A percentile compares a stretch with the other conserved stretches of the same genome.
phyloP scores from a whole-genome alignment of 371 early-diverging fungal genomes.

The Nematocida major region DNA sequence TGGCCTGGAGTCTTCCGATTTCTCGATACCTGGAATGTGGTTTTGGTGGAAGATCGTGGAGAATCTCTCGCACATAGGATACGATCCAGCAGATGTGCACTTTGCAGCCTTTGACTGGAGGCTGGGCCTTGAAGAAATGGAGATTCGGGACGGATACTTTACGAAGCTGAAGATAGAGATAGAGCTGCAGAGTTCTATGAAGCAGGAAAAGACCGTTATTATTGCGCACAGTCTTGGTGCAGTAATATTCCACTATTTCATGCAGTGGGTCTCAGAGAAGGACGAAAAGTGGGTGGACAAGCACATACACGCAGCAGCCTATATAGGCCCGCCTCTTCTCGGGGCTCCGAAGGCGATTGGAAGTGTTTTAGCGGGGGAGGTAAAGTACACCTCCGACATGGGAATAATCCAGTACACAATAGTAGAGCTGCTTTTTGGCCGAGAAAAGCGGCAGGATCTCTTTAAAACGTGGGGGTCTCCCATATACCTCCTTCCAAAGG shows the following conservation, averaged over 20 bases:
- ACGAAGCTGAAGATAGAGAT: slow-evolving; percentile 71
- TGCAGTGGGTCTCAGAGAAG: slow-evolving; percentile 76
- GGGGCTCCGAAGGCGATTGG: slow-evolving; percentile 78
- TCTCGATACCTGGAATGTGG: slow-evolving; percentile 84
- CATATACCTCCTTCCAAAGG: slow-evolving; percentile 74
- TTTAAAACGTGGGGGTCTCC: slow-evolving; percentile 78
- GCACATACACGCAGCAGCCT: slow-evolving; percentile 73
- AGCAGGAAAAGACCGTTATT: slow-evolving; percentile 63
- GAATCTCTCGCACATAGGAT: slow-evolving; percentile 69
- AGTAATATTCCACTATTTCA: slow-evolving; percentile 72
- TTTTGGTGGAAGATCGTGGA: slow-evolving; percentile 76
- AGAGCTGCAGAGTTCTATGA: slow-evolving; percentile 67
- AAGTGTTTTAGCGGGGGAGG: slow-evolving; percentile 70
- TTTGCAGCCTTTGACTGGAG: slow-evolving; percentile 86
- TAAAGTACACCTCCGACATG: slow-evolving; percentile 75
- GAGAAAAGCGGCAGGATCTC: slow-evolving; percentile 70
- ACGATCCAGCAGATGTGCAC: slow-evolving; percentile 69
- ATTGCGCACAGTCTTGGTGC: slow-evolving; percentile 69
- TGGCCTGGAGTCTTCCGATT: slow-evolving; percentile 82
- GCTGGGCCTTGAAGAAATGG: slow-evolving; percentile 72
- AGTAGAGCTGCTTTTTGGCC: slow-evolving; percentile 75
- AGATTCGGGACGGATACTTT: slow-evolving; percentile 76
- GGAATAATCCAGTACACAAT: slow-evolving; percentile 72
- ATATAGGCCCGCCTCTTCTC: slow-evolving; percentile 77
- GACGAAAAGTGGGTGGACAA: slow-evolving; percentile 73